Percentiles rank a stretch among this genome's conserved stretches.
Conservation (phyloP, 768 basidiomycete species). For the Kwoniella newhampshirensis region DNA sequence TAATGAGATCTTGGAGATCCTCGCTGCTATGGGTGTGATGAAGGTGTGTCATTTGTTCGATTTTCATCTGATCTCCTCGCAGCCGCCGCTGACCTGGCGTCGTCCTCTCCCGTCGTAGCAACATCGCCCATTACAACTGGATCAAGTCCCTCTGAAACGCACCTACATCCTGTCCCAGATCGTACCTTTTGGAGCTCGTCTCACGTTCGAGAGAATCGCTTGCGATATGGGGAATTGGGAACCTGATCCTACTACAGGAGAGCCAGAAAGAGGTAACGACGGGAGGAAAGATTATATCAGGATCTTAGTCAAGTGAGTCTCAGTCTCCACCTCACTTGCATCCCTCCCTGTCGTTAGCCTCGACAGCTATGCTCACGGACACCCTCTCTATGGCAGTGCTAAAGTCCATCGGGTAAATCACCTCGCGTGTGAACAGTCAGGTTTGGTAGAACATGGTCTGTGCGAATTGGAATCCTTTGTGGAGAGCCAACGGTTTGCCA, state of each 20-base stretch:
- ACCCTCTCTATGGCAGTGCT: constrained; percentile 41
- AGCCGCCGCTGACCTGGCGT: no score
- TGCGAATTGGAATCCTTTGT: constrained; percentile 69
- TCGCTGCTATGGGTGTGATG: constrained; percentile 63
- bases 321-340: constrained; percentile 55
- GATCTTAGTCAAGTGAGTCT: constrained; percentile 65
- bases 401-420: constrained; percentile 39
- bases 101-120: constrained; percentile 11
- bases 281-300: constrained; percentile 61
- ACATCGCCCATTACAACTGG: constrained; percentile 30
- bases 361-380: constrained; percentile 59
- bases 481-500: constrained; percentile 68
- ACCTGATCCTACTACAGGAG: constrained; percentile 35
- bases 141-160: constrained; percentile 24
- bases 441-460: constrained; percentile 58
- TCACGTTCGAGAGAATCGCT: constrained; percentile 67
- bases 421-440: constrained; percentile 41
- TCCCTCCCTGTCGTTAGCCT: constrained; percentile 60
- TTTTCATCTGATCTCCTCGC: background rate
- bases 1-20: constrained; percentile 78
- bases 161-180: constrained; percentile 54
- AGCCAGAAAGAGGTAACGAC: constrained; percentile 23
- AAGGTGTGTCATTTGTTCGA: constrained; percentile 45
- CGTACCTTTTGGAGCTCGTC: constrained; percentile 71
- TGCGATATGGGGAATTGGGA: constrained; percentile 54